Evolutionary conservation across 1,284 basidiomycete genomes (phyloP), one percentile per base, ranked within the genome.

Genomic region (Baeospora myosura): DNA sequence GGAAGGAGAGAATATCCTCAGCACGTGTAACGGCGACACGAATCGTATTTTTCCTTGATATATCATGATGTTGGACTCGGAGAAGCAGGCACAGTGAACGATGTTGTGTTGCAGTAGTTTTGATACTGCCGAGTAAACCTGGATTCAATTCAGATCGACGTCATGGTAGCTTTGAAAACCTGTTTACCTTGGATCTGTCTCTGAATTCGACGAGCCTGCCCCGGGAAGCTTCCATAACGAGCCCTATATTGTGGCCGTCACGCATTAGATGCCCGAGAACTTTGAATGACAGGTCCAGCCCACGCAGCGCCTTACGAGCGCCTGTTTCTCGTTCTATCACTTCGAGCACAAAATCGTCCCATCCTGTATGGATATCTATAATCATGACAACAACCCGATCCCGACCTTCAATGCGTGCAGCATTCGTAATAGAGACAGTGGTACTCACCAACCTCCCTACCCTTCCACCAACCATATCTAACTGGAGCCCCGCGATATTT

Each of bases 191-290:
- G 4, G 54, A 39, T 17, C 62, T 58, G 52, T 76, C 73, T 10
- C 54, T 49, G 16, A 50, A 48, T 33, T 58, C 48, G 6, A 63
- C 45, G 26, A 55, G 43, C 32, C 73, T 58, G 42, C 72, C 73
- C 35, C 59, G 42, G 6, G 60, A 53, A 10, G 68, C 53, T 47
- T 74, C 73, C 26, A 57, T 62, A 41, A 75, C 64, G 25, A 74
- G 44, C 2, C 72, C 72, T 21, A 71, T 54, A 10, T 74, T 48
- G 7, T 52, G 46, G 1, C 62, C 62, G 18, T 49, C 41, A 33
- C 62, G 57, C 22, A 68, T 52, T 16, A 75, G 52, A 43, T 74
- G 72, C 3, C 63, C 72, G 25, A 71, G 47, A 33, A 71, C 53
- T 24, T 65, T 60, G 37, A 64, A 72, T 4, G 65, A 66, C 30